Conservation (phyloP, 2,329 filamentous ascomycete genomes). For the Teratosphaeria viscida region DNA sequence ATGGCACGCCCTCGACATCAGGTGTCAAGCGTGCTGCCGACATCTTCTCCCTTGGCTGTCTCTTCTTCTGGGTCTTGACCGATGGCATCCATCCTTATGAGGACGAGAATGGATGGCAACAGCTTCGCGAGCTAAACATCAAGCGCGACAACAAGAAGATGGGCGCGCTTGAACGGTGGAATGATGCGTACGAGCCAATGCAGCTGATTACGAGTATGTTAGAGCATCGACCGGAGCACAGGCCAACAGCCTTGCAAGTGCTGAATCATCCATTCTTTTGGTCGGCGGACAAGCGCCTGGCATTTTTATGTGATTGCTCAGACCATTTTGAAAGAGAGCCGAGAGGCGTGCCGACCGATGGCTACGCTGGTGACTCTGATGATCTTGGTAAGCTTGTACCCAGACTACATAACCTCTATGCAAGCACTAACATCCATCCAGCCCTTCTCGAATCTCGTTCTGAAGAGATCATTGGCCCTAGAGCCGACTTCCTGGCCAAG, state of each 20-base stretch:
- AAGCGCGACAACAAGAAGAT: slow-evolving; percentile 75
- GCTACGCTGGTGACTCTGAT: slow-evolving; percentile 37
- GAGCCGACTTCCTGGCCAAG: slow-evolving; percentile 63
- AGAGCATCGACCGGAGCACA: slow-evolving; percentile 50
- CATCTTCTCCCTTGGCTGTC: slow-evolving; percentile 90
- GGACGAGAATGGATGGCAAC: slow-evolving; percentile 86
- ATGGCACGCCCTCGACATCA: slow-evolving; percentile 39
- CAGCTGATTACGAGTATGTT: slow-evolving; percentile 81
- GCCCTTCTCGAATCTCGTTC: slow-evolving; percentile 44
- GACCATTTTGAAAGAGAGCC: slow-evolving; percentile 93
- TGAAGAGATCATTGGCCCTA: slow-evolving; percentile 37
- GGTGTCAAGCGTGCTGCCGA: slow-evolving; percentile 93
- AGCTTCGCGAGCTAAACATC: slow-evolving; percentile 78
- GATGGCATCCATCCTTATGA: slow-evolving; percentile 89
- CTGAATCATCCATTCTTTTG: slow-evolving; percentile 97
- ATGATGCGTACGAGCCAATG: slow-evolving; percentile 76
- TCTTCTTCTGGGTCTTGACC: slow-evolving; percentile 99
- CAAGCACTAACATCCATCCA: not conserved
- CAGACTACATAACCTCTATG: not conserved
- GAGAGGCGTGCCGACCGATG: slow-evolving; percentile 44
- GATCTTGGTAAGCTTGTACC: slow-evolving; percentile 37
- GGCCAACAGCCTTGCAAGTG: slow-evolving; percentile 66
- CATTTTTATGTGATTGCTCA: slow-evolving; percentile 90
- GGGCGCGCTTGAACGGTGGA: slow-evolving; percentile 41
- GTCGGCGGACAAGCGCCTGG: slow-evolving; percentile 75